phyloP scores from a whole-genome alignment of 2,329 filamentous ascomycete species.

The Aspergillus caelatus region DNA sequence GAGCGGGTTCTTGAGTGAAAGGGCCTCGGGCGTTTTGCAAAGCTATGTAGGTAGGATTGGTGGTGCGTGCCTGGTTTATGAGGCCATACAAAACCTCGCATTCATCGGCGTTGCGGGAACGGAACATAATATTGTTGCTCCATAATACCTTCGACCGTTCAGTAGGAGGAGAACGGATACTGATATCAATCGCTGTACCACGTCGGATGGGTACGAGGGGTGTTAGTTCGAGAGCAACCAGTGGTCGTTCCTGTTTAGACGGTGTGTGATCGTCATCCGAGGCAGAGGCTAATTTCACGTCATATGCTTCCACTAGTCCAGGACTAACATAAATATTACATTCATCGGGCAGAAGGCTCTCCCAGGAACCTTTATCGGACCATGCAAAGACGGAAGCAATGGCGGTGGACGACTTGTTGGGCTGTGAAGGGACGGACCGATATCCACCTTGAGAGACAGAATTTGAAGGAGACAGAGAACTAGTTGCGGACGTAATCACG shows the following conservation, averaged over 20 bases:
- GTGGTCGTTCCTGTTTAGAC: constrained; percentile 46
- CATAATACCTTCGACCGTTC: constrained; percentile 69
- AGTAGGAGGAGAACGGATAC: constrained; percentile 84
- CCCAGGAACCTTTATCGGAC: constrained; percentile 66
- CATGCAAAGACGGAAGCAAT: constrained; percentile 66
- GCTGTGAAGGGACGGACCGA: constrained; percentile 53
- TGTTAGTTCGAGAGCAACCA: constrained; percentile 80
- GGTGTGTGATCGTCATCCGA: constrained; percentile 21
- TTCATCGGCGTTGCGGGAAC: constrained; percentile 74
- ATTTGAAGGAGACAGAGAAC: constrained; percentile 75
- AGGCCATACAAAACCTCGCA: constrained; percentile 81
- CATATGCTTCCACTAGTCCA: constrained; percentile 66
- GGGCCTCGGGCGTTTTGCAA: constrained; percentile 70
- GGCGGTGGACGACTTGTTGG: constrained; percentile 55
- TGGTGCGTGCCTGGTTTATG: constrained; percentile 85
- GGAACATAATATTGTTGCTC: constrained; percentile 86
- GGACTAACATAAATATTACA: constrained; percentile 66
- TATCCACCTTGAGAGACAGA: constrained; percentile 78
- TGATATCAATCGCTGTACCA: constrained; percentile 90
- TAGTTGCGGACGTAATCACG: constrained; percentile 48
- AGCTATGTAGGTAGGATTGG: constrained; percentile 87
- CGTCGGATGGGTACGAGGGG: constrained; percentile 87
- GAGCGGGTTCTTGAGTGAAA: constrained; percentile 58
- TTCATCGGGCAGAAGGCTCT: constrained; percentile 62
- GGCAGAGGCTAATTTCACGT: constrained; percentile 50